A percentile compares a stretch with the other conserved stretches of the same genome.
phyloP scores from a whole-genome alignment of 2,329 filamentous ascomycete genomes.

The Ophiostoma perfectum region DNA sequence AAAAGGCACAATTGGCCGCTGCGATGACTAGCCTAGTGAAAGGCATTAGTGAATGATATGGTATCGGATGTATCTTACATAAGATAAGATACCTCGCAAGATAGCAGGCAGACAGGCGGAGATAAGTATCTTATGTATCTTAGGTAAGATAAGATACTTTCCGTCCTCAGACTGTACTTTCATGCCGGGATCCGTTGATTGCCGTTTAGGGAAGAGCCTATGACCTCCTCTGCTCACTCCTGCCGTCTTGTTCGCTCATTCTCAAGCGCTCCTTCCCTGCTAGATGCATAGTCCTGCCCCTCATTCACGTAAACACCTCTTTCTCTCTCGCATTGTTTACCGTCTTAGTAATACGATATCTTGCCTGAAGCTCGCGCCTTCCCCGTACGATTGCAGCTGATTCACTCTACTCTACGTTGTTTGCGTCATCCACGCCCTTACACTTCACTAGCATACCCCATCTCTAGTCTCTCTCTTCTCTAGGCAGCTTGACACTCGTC shows the following conservation, averaged over 20 bases:
- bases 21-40: not conserved
- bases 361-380: not conserved
- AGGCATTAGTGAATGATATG: too few species aligned
- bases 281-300: not conserved
- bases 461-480: too few species aligned
- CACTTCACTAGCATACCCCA: not conserved
- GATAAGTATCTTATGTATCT: not conserved
- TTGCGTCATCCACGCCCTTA: not conserved
- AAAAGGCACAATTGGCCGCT: not conserved
- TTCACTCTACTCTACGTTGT: not conserved
- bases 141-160: not conserved
- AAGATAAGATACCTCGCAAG: not conserved
- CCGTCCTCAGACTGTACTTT: not conserved
- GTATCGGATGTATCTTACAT: not conserved
- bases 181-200: not conserved
- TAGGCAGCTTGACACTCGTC: not conserved
- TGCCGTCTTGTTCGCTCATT: not conserved
- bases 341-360: not conserved
- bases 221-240: not conserved
- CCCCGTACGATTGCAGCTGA: conserved; percentile 2
- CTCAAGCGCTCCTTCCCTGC: not conserved
- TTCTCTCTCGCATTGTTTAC: not conserved
- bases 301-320: not conserved
- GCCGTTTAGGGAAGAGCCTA: not conserved
- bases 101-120: too few species aligned